Base-by-base conservation (phyloP, 2,329 filamentous ascomycete species). In the Daldinia sp. region DNA sequence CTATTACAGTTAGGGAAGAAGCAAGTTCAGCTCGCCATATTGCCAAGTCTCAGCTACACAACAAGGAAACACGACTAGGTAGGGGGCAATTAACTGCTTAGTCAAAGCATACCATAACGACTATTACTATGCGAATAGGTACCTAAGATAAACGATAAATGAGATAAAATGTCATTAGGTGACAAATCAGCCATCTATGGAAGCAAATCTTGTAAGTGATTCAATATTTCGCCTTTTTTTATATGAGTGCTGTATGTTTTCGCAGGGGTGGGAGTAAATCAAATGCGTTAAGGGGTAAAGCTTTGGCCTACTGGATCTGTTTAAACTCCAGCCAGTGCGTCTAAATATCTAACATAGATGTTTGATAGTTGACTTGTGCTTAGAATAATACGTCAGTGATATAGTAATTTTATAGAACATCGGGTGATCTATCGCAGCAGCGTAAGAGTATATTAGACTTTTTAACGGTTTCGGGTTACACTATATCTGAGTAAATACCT, bases 1-100 rank as follows among this genome's bases (percentile, higher is more conserved):
- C 65, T 67, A 67, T 39, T 41, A 39, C 56, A 51, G 33, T 60
- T 60, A 59, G 48, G 65, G 58, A 53, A 39, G 26, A 18, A 9
- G n/a, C 20, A 67, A 46, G 44, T 30, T 67, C 50, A 67, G 60
- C 60, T 63, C n/a, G n/a, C 48, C 59, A 55, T 48, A 30, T 35
- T 30, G 30, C 42, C 26, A 60, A 57, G 30, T 60, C 54, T 57
- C 26, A 53, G 54, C 33, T 48, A 30, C 23, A 50, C 9, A 39
- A 51, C 60, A 13, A 37, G 35, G 3, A 53, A 9, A 30, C 9
- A 9, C 44, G 10, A 33, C 30, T 28, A 46, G 3, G 10, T 18
- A 2, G n/a, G 41, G 44, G 44, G 13, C 44, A 26, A 30, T 51
- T 51, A 13, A 15, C 46, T 51, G 26, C 26, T 50, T 30, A 33